These are phyloP conservation scores for Usnea hakonensis DNA, from an alignment of 495 filamentous ascomycete genomes.

Conservation along the genomic window DNA sequence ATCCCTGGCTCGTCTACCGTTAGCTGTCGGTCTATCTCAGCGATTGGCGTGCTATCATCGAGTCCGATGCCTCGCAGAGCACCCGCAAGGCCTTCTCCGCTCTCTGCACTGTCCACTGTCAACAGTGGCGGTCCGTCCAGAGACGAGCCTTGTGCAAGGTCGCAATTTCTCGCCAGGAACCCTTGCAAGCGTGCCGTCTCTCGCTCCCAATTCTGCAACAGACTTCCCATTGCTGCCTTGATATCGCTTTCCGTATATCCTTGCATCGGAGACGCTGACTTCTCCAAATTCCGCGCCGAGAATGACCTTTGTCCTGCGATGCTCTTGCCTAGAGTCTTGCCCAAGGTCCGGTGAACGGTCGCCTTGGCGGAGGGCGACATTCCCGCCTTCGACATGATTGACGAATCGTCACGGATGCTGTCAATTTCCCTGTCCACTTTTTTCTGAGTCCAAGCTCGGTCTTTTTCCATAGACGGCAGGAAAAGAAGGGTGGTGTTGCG, in stretches of 20 bases:
- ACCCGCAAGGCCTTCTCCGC: conserved; percentile 12
- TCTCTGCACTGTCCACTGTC: conserved; percentile 13
- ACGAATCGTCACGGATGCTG: conserved; percentile 35
- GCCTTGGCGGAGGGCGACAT: conserved; percentile 22
- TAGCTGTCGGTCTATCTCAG: conserved; percentile 22
- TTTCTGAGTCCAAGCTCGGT: conserved; percentile 53
- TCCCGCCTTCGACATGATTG: conserved; percentile 9
- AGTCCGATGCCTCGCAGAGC: conserved; percentile 13
- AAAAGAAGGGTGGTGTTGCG: conserved; percentile 58
- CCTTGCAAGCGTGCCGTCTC: conserved; percentile 49
- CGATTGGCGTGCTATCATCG: conserved; percentile 24
- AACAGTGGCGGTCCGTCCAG: conserved; percentile 21
- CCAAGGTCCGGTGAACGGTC: conserved; percentile 24
- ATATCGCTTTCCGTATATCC: conserved; percentile 43
- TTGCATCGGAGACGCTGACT: conserved; percentile 15
- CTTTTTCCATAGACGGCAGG: conserved; percentile 58
- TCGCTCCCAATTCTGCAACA: conserved; percentile 56
- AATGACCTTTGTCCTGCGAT: conserved; percentile 32
- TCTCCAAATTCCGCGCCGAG: conserved; percentile 20
- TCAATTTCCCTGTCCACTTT: conserved; percentile 53
- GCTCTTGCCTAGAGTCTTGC: conserved; percentile 26
- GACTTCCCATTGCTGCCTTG: conserved; percentile 43
- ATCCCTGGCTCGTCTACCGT: conserved; percentile 1
- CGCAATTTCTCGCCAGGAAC: conserved; percentile 57
- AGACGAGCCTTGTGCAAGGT: conserved; percentile 42